Percentiles rank a stretch among this genome's conserved stretches.
Conservation (phyloP, 108 stramenopile species). For the Stephanodiscus minutulus region DNA sequence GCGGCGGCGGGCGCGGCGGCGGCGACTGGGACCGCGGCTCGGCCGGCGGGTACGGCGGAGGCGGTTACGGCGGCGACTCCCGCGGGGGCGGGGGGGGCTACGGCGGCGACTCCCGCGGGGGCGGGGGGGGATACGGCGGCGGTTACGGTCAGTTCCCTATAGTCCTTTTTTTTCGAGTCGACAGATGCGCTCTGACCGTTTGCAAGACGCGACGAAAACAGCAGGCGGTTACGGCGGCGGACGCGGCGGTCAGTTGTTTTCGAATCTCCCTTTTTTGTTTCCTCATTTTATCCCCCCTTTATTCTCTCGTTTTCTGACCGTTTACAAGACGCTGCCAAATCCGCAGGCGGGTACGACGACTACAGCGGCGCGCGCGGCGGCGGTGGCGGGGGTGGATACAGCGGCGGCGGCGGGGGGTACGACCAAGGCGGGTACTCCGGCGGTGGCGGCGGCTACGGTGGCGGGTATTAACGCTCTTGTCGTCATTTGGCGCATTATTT, state of each 20-base stretch:
- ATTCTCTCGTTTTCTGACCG: neutral
- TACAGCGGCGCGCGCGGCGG: constrained; percentile 51
- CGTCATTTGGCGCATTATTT: no score
- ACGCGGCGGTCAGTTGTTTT: constrained; percentile 25
- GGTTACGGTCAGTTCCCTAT: constrained; percentile 12
- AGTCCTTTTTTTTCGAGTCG: neutral
- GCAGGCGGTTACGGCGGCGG: constrained; percentile 51
- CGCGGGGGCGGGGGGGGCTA: constrained; percentile 48
- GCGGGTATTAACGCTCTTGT: constrained; percentile 33
- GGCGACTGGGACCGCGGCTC: neutral
- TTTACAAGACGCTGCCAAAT: constrained; percentile 5
- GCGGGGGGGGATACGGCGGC: constrained; percentile 36
- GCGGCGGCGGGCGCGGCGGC: constrained; percentile 10
- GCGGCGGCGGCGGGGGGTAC: constrained; percentile 22
- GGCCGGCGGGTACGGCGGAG: constrained; percentile 20
- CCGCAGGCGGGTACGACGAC: constrained; percentile 44
- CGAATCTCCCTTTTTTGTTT: constrained; percentile 2
- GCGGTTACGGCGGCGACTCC: constrained; percentile 14
- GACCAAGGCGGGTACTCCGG: constrained; percentile 18
- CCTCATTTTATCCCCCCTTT: no score
- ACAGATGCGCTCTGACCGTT: neutral
- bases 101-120: constrained; percentile 27
- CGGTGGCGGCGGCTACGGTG: constrained; percentile 50
- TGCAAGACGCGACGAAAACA: constrained; percentile 33
- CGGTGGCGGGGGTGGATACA: constrained; percentile 11